Conservation (phyloP, 2,329 filamentous ascomycete genomes). For the Botrytis galanthina region DNA sequence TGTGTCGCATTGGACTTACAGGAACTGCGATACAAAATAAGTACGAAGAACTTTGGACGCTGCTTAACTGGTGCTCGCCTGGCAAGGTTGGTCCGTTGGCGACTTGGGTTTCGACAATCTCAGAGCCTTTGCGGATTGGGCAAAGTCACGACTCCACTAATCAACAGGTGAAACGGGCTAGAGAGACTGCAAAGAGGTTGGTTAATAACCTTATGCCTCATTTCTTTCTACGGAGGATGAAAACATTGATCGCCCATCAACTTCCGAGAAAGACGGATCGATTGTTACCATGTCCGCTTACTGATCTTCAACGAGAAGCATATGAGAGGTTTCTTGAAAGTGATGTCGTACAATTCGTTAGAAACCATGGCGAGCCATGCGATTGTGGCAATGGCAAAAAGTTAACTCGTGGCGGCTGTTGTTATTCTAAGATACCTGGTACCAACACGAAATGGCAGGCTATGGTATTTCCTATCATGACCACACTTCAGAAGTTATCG, state of each 20-base stretch:
- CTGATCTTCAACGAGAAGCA: conserved; percentile 73
- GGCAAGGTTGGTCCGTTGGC: conserved; percentile 65
- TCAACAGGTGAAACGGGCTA: conserved; percentile 74
- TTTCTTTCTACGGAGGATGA: conserved; percentile 91
- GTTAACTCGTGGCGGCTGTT: conserved; percentile 71
- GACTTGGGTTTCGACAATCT: conserved; percentile 78
- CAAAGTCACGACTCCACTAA: conserved; percentile 84
- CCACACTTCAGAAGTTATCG: conserved; percentile 78
- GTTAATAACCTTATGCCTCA: conserved; percentile 83
- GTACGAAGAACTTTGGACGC: conserved; percentile 94
- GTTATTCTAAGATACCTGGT: conserved; percentile 55
- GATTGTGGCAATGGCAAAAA: conserved; percentile 66
- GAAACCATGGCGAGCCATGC: conserved; percentile 65
- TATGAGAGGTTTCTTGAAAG: conserved; percentile 81
- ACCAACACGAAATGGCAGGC: conserved; percentile 49
- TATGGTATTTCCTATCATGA: conserved; percentile 81
- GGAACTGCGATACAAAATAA: conserved; percentile 97
- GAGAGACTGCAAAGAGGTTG: conserved; percentile 79
- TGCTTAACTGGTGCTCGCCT: conserved; percentile 95
- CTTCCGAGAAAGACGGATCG: conserved; percentile 91
- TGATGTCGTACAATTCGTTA: conserved; percentile 67
- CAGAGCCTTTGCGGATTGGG: conserved; percentile 76
- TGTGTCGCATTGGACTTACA: conserved; percentile 89
- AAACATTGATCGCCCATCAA: conserved; percentile 86
- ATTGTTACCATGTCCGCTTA: conserved; percentile 92